These are phyloP conservation scores for Collybia nuda DNA, from an alignment of 768 basidiomycete species.

Conservation along the genomic window DNA sequence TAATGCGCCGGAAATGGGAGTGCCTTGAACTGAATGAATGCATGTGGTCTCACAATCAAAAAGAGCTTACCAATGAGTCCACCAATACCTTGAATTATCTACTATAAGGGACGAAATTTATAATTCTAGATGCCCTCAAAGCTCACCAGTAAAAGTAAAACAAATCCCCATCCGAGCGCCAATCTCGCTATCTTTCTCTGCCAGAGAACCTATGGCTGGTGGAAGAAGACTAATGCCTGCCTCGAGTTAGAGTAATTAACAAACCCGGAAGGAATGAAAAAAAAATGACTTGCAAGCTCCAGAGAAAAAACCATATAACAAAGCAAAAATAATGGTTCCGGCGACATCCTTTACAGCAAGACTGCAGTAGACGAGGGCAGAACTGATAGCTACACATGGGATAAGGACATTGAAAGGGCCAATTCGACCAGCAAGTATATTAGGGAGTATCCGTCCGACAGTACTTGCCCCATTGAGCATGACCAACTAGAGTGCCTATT, in stretches of 20 bases:
- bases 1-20: conserved; percentile 58
- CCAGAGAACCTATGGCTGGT: conserved; percentile 42
- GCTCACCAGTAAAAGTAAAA: no score
- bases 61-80: conserved; percentile 35
- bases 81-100: conserved; percentile 28
- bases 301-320: conserved; percentile 40
- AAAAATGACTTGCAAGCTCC: conserved; percentile 32
- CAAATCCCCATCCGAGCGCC: conserved; percentile 54
- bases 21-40: conserved; percentile 28
- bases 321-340: conserved; percentile 30
- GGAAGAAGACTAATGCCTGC: conserved; percentile 40
- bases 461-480: conserved; percentile 51
- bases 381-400: conserved; percentile 20
- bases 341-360: conserved; percentile 25
- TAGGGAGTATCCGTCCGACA: conserved; percentile 34
- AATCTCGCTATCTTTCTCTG: conserved; percentile 47
- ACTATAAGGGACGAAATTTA: no score
- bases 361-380: conserved; percentile 35
- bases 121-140: no score
- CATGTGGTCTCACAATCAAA: background rate
- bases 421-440: conserved; percentile 25
- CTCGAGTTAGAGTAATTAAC: background rate
- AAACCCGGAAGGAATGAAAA: background rate
- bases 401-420: conserved; percentile 31
- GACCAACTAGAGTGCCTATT: conserved; percentile 33